Base-by-base conservation (phyloP, 805 yeast species). In the Candida maris region DNA sequence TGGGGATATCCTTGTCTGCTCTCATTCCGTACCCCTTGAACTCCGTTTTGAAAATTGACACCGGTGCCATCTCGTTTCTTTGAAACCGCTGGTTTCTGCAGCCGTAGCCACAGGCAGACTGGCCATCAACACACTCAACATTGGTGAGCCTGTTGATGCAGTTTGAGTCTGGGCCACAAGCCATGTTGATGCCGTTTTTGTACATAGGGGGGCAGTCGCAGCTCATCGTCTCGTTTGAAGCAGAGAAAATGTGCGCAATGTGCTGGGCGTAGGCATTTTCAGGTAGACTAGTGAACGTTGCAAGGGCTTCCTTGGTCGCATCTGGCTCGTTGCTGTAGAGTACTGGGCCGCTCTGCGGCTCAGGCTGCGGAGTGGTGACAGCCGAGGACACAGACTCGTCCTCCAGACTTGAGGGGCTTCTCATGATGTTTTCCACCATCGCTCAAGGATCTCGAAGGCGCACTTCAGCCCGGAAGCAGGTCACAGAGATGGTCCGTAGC, bases 11-110 rank as follows among this genome's bases (percentile, higher is more conserved):
- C 4, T 53, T 59, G 38, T 77, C 70, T 0, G 95, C 89, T 42
- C 95, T 71, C 38, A 91, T 77, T 26, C 98, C 98, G 54, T 75
- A 91, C 1, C 98, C 98, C 58, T 91, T 91, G 46, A 68, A 64
- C 38, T 82, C 87, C 1, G 98, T 88, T 45, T 75, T 70, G 39
- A 91, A 77, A n/a, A 93, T 83, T 20, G 85, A 77, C n/a, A 89
- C 81, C 7, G 68, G 51, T 1, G 96, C 85, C 57, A 82, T 85
- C 57, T 81, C 75, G 39, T 69, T 68, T 36, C 70, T 72, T 60
- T 93, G 98, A 57, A 91, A 91, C 39, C 97, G 64, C 58, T 88
- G 96, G 58, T 91, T 91, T 45, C 72, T 79, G 64, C 98, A 91
- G 51, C 73, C 68, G 19, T 69, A 67, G 21, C 96, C 95, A 61